Conservation (phyloP, 257 asterid genomes). For the Fraxinus anomala region DNA sequence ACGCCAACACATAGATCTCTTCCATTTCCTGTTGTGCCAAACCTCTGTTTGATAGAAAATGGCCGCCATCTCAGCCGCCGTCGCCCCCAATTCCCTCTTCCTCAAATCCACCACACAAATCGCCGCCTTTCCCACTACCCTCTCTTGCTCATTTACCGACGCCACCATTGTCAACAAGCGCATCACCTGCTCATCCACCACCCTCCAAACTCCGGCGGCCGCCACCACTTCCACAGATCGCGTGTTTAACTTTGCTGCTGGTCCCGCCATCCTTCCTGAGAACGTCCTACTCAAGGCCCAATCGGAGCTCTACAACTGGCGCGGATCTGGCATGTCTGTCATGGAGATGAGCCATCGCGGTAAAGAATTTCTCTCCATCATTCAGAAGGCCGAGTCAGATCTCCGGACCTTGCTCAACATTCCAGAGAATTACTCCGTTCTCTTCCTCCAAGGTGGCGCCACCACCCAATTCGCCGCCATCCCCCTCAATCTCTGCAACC, state of each 20-base stretch:
- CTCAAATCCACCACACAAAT: conserved; percentile 42
- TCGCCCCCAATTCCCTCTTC: conserved; percentile 31
- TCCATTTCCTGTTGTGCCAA: background rate
- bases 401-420: conserved; percentile 68
- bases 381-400: conserved; percentile 88
- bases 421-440: conserved; percentile 69
- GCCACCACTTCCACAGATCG: conserved; percentile 56
- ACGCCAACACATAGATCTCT: background rate
- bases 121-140: conserved; percentile 49
- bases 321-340: conserved; percentile 89
- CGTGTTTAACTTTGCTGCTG: conserved; percentile 94
- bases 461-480: conserved; percentile 88
- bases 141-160: conserved; percentile 28
- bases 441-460: conserved; percentile 98
- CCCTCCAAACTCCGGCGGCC: conserved; percentile 46
- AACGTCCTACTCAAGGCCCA: conserved; percentile 82
- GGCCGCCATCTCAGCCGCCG: conserved; percentile 53
- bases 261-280: conserved; percentile 90
- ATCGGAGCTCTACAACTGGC: conserved; percentile 85
- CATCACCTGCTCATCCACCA: conserved; percentile 55
- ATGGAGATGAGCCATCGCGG: conserved; percentile 99
- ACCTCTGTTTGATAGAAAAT: conserved; percentile 10
- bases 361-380: conserved; percentile 79
- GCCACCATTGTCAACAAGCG: conserved; percentile 25
- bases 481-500: conserved; percentile 77